These are phyloP conservation scores for Scleroderma citrinum DNA, from an alignment of 768 basidiomycete species.

Conservation along the genomic window DNA sequence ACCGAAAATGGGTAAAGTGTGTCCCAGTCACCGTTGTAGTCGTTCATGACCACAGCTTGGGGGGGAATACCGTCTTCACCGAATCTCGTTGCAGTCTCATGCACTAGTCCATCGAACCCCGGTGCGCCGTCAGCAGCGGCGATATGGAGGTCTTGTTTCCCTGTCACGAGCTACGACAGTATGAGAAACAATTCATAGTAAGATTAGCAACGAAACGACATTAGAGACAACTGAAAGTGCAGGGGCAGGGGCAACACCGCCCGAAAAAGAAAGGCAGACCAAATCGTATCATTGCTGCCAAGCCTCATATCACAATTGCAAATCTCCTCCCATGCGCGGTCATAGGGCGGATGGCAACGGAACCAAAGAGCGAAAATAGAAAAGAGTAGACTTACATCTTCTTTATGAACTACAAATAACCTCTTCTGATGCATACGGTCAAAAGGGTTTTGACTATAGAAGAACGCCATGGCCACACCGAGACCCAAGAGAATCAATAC, in stretches of 20 bases:
- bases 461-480: conserved; percentile 50
- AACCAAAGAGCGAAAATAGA: too few species aligned
- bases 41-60: conserved; percentile 54
- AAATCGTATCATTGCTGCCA: too few species aligned
- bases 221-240: too few species aligned
- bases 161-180: conserved; percentile 55
- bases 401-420: conserved; percentile 74
- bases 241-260: too few species aligned
- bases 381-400: conserved; percentile 72
- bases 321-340: too few species aligned
- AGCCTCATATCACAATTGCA: too few species aligned
- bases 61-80: conserved; percentile 38
- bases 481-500: conserved; percentile 42
- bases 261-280: too few species aligned
- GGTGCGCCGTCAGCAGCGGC: conserved; percentile 80
- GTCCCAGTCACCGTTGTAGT: conserved; percentile 87
- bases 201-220: not conserved
- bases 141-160: conserved; percentile 71
- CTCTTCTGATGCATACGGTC: conserved; percentile 85
- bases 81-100: conserved; percentile 55
- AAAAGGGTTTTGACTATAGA: conserved; percentile 58
- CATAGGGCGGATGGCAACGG: too few species aligned
- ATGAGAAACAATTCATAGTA: not conserved
- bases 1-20: conserved; percentile 74
- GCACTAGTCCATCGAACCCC: conserved; percentile 59